Base-by-base conservation (phyloP, 192 early-diverging fungal species). In the Backusella westeae region DNA sequence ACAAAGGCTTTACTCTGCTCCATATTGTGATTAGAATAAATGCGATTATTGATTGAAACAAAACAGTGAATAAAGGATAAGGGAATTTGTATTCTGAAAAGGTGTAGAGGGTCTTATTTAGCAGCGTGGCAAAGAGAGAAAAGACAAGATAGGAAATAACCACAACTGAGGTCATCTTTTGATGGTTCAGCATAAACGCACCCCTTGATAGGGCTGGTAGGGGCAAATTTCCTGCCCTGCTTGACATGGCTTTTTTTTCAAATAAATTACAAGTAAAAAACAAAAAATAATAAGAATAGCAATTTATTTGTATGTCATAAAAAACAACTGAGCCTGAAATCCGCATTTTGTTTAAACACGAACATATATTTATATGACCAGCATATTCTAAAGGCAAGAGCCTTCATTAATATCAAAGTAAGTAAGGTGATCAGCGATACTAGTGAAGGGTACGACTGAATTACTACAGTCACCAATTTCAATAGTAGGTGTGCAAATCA, bases 31-130 rank as follows among this genome's bases (percentile, higher is more conserved):
- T 63, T 12, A 90, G 71, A 3, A 81, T 46, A 12, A 90, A 71
- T 0, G 89, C 87, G 3, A 90, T 85, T 35, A 88, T 23, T 17
- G 89, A 69, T 72, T 90, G 89, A 68, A 79, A 89, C 73, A 88
- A 87, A 6, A 86, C 90, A 39, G 90, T 87, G 65, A 89, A 89
- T 66, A 89, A 77, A 41, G 89, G 89, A 74, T 81, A 90, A 19
- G 89, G 87, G 69, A 90, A 90, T 67, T 84, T 83, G 80, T 79
- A 89, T 38, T 88, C 69, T 42, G 69, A 71, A 15, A 44, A 71
- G 12, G 69, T 71, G 82, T 17, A 86, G 79, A 26, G 76, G 74
- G 32, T 77, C 81, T 89, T 89, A 74, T 89, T 89, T 23, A 89
- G 68, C 39, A 89, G 88, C 34, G 88, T 87, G 5, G 90, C 87